Conservation (phyloP, 352 stramenopile genomes). For the Phytophthora cryptogea region DNA sequence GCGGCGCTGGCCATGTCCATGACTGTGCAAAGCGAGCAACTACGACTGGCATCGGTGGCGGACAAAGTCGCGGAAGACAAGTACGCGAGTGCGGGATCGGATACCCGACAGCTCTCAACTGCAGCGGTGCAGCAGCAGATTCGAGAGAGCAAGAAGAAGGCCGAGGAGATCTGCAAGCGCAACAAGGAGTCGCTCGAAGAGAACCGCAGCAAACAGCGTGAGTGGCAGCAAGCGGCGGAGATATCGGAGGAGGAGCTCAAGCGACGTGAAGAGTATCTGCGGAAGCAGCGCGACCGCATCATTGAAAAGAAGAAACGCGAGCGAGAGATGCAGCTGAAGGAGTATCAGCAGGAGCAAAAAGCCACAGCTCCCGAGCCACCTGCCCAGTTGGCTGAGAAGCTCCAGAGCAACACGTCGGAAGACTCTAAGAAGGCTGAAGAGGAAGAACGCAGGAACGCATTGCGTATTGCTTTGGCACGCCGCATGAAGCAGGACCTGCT, state of each 20-base stretch:
- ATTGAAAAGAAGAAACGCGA: conserved; percentile 86
- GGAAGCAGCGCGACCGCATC: conserved; percentile 74
- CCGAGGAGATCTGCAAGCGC: conserved; percentile 72
- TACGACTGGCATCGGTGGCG: conserved; percentile 55
- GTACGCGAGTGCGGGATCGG: conserved; percentile 39
- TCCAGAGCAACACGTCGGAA: conserved; percentile 59
- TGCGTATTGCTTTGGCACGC: conserved; percentile 71
- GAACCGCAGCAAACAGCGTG: conserved; percentile 70
- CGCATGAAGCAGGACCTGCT: conserved; percentile 85
- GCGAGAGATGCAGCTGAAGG: conserved; percentile 69
- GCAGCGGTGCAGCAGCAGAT: conserved; percentile 65
- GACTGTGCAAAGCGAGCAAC: conserved; percentile 70
- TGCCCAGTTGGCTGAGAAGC: conserved; percentile 62
- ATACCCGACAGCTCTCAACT: conserved; percentile 36
- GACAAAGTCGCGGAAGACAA: conserved; percentile 74
- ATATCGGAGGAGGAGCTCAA: conserved; percentile 76
- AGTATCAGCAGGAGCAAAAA: conserved; percentile 79
- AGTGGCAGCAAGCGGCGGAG: conserved; percentile 64
- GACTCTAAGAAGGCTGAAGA: conserved; percentile 68
- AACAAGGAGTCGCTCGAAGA: conserved; percentile 78
- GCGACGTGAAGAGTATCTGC: conserved; percentile 75
- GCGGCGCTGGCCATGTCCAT: conserved; percentile 79
- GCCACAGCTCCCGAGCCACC: conserved; percentile 59
- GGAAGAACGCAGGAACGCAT: conserved; percentile 69
- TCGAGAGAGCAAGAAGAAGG: conserved; percentile 68